phyloP scores from a whole-genome alignment of 2,329 filamentous ascomycete genomes.

The Botrytis elliptica region DNA sequence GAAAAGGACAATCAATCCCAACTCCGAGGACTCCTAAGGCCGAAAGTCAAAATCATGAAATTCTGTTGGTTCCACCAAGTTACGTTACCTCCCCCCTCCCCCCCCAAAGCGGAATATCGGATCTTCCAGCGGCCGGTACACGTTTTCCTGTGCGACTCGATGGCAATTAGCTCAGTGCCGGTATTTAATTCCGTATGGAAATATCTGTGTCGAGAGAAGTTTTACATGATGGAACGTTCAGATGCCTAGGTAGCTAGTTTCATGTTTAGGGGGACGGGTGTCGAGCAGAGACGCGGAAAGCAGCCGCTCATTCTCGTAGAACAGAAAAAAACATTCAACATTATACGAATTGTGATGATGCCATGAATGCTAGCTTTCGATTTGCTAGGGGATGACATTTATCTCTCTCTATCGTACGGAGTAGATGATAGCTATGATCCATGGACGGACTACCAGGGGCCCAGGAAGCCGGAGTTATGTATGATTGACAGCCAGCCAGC shows the following conservation, averaged over 20 bases:
- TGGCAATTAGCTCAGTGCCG: neutral
- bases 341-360: neutral
- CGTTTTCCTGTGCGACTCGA: neutral
- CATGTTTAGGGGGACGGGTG: neutral
- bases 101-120: slow-evolving; percentile 9
- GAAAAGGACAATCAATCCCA: neutral
- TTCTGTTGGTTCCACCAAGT: neutral
- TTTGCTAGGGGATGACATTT: neutral
- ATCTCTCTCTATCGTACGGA: neutral
- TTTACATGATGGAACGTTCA: neutral
- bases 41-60: neutral
- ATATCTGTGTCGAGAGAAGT: neutral
- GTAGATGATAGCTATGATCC: neutral
- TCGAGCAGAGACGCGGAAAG: neutral
- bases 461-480: neutral
- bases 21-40: neutral
- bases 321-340: neutral
- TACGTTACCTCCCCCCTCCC: neutral
- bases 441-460: too few relatives aligned
- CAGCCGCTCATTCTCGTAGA: neutral
- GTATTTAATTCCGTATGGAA: too few relatives aligned
- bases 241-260: neutral
- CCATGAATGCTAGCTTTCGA: neutral
- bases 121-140: neutral
- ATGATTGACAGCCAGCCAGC: neutral